Percentiles rank a stretch among this genome's conserved stretches.
Evolutionary conservation across 208 protist species (phyloP).

Genomic region (Leishmania tropica): DNA sequence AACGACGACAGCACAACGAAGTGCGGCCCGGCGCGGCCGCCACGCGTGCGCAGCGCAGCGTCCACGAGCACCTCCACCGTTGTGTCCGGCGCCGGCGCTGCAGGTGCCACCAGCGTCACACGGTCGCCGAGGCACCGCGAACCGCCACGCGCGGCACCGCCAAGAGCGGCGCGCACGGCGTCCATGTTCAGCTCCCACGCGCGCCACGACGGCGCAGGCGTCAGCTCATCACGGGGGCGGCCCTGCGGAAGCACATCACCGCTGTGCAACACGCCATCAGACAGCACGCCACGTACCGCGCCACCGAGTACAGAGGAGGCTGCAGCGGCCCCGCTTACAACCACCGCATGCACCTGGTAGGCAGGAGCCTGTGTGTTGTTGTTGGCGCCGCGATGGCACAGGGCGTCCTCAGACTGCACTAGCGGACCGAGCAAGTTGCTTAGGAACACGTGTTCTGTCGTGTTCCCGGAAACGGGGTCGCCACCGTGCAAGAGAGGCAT

Average conservation of each 20-base stretch:
- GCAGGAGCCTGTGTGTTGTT: background rate
- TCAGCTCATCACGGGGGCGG: background rate
- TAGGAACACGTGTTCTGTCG: background rate
- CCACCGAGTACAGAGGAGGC: background rate
- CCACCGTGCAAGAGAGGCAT: background rate
- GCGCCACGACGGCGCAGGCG: slow-evolving; percentile 3
- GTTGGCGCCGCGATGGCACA: slow-evolving; percentile 2
- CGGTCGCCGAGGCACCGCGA: slow-evolving; percentile 11
- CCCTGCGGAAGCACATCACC: background rate
- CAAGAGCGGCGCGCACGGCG: slow-evolving; percentile 2
- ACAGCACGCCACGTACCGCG: slow-evolving; percentile 1
- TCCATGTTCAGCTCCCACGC: slow-evolving; percentile 11
- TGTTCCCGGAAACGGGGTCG: background rate
- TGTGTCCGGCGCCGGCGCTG: background rate
- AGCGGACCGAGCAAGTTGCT: slow-evolving; percentile 7
- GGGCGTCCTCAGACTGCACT: slow-evolving; percentile 11
- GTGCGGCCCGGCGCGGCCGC: slow-evolving; percentile 13
- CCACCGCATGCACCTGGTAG: background rate
- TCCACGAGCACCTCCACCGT: slow-evolving; percentile 20
- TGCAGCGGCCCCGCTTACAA: background rate
- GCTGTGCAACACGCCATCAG: background rate
- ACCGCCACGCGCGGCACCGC: background rate
- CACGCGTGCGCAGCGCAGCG: slow-evolving; percentile 17
- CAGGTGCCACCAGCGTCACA: slow-evolving; percentile 11
- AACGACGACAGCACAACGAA: slow-evolving; percentile 26